Conservation (phyloP, 495 filamentous ascomycete species). For the Tuber indicum region DNA sequence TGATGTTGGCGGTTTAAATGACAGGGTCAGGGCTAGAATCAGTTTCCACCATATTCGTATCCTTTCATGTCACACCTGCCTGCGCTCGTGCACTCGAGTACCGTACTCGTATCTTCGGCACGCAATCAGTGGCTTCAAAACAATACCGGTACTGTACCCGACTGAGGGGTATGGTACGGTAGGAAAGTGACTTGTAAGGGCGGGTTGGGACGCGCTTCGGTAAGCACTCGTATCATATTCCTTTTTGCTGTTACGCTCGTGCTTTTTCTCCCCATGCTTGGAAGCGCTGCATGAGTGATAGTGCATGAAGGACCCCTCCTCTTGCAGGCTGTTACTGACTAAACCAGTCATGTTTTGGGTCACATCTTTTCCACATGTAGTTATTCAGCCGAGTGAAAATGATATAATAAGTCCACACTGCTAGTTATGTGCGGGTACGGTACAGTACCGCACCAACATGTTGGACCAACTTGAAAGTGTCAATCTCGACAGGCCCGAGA, state of each 20-base stretch:
- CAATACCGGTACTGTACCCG: background rate
- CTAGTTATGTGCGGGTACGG: background rate
- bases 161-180: background rate
- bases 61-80: background rate
- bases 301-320: background rate
- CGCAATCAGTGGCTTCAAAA: background rate
- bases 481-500: background rate
- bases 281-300: background rate
- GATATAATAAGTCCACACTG: background rate
- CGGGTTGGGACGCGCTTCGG: background rate
- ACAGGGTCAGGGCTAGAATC: background rate
- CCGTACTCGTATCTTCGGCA: background rate
- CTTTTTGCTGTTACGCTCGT: background rate
- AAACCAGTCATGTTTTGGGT: background rate
- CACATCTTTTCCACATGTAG: background rate
- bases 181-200: background rate
- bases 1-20: background rate
- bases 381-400: background rate
- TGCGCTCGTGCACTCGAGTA: background rate
- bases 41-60: background rate
- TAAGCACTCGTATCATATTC: background rate
- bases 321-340: background rate
- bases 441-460: background rate
- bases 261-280: background rate
- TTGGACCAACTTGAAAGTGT: background rate